phyloP scores from a whole-genome alignment of 75 land plant species.

The Cunninghamia lanceolata region DNA sequence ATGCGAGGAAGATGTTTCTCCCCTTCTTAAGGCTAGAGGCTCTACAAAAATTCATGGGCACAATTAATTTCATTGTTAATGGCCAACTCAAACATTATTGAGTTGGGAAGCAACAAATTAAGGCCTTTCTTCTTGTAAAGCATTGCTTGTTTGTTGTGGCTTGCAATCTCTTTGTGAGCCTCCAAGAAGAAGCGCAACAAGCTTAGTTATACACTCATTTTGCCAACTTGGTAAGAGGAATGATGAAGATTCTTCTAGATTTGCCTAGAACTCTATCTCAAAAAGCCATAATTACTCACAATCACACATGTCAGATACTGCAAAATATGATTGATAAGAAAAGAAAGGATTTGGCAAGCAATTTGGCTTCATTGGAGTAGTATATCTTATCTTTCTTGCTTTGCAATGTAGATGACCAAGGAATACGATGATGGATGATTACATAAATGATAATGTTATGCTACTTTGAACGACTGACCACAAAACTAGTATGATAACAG shows the following conservation, averaged over 20 bases:
- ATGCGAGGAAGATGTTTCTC: conserved; percentile 10
- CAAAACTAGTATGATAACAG: too few relatives aligned
- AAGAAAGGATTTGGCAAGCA: too few relatives aligned
- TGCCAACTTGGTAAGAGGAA: conserved; percentile 18
- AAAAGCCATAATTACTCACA: too few relatives aligned
- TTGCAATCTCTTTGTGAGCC: conserved; percentile 26
- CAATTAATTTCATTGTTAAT: conserved; percentile 15
- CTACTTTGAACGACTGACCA: conserved; percentile 39
- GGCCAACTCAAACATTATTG: conserved; percentile 8
- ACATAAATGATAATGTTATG: conserved; percentile 45
- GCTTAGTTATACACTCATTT: conserved; percentile 21
- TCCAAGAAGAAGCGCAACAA: conserved; percentile 26
- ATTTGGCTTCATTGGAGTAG: too few relatives aligned
- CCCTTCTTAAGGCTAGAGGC: too few relatives aligned
- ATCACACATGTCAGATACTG: conserved; percentile 14
- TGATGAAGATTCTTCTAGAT: too few relatives aligned
- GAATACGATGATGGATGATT: conserved; percentile 30
- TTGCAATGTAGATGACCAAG: too few relatives aligned
- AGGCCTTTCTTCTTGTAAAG: too few relatives aligned
- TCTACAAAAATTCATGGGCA: conserved; percentile 17
- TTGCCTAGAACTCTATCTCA: too few relatives aligned
- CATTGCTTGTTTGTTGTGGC: too few relatives aligned
- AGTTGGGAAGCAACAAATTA: too few relatives aligned
- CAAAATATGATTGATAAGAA: conserved; percentile 10
- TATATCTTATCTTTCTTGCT: too few relatives aligned